Conservation (phyloP, 2,329 filamentous ascomycete species). For the Trichoderma pleuroti region DNA sequence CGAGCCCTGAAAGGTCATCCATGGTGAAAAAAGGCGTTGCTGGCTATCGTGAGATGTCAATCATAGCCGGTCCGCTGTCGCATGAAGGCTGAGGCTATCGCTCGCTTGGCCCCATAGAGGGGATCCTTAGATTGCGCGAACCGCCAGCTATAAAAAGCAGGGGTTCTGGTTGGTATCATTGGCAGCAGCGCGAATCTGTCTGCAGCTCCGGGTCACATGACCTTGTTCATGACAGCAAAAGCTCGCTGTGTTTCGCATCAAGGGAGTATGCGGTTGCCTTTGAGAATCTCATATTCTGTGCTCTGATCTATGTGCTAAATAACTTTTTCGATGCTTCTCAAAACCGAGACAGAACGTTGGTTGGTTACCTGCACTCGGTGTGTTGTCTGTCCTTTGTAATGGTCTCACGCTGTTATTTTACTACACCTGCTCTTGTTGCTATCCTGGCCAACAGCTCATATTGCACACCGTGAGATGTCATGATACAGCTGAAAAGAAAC, state of each 20-base stretch:
- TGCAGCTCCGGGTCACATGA: background rate
- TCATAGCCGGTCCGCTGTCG: constrained; percentile 27
- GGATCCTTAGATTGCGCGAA: background rate
- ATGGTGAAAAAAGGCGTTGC: constrained; percentile 38
- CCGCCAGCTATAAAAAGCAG: constrained; percentile 13
- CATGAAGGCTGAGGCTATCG: constrained; percentile 12
- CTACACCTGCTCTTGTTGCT: background rate
- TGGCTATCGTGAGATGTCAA: constrained; percentile 24
- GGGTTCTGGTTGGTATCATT: constrained; percentile 11
- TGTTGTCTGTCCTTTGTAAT: background rate
- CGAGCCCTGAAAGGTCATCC: constrained; percentile 60
- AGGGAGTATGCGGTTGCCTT: background rate
- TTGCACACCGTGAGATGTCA: background rate
- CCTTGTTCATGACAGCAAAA: background rate
- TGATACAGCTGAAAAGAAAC: background rate
- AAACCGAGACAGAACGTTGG: background rate
- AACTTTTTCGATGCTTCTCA: background rate
- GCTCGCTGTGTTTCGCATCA: background rate
- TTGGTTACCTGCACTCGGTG: background rate
- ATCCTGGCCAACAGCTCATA: background rate
- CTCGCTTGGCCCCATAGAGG: constrained; percentile 5
- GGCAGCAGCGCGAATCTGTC: background rate
- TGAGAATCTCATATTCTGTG: background rate
- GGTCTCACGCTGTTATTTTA: background rate
- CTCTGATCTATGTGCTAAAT: background rate